These are phyloP conservation scores for Chrysopogon serrulatus DNA, from an alignment of 176 grass and related monocot species.

Conservation along the genomic window DNA sequence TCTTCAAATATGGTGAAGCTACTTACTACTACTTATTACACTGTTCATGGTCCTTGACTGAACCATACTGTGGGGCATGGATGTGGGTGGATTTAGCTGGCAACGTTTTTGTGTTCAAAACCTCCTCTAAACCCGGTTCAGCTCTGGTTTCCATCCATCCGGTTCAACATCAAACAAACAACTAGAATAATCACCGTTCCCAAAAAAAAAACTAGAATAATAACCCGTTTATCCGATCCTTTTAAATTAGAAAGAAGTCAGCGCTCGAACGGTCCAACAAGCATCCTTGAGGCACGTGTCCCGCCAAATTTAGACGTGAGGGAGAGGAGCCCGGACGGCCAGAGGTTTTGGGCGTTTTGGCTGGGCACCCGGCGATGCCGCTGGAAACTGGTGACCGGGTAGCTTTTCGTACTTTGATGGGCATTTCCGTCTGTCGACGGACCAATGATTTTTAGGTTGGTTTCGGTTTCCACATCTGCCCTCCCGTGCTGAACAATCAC, in stretches of 20 bases:
- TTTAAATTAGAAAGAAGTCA: background rate
- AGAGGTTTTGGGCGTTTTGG: background rate
- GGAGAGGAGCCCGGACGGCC: background rate
- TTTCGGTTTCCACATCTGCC: background rate
- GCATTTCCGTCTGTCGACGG: conserved; percentile 5
- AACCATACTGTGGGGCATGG: background rate
- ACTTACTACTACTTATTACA: too few species aligned
- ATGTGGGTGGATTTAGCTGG: background rate
- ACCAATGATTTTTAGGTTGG: background rate
- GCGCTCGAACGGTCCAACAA: background rate
- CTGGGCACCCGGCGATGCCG: conserved; percentile 13
- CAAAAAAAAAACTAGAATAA: background rate
- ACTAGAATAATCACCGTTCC: background rate
- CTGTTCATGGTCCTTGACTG: background rate
- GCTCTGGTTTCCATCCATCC: background rate
- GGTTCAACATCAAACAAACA: conserved; percentile 14
- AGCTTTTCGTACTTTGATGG: conserved; percentile 2
- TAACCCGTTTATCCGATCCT: background rate
- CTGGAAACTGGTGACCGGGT: background rate
- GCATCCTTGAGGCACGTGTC: background rate
- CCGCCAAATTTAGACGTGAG: background rate
- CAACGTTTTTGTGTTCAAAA: background rate
- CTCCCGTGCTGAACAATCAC: background rate
- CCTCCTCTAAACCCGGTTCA: background rate
- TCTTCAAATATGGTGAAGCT: too few species aligned